These are phyloP conservation scores for Russula compacta DNA, from an alignment of 768 basidiomycete genomes.

Conservation along the genomic window DNA sequence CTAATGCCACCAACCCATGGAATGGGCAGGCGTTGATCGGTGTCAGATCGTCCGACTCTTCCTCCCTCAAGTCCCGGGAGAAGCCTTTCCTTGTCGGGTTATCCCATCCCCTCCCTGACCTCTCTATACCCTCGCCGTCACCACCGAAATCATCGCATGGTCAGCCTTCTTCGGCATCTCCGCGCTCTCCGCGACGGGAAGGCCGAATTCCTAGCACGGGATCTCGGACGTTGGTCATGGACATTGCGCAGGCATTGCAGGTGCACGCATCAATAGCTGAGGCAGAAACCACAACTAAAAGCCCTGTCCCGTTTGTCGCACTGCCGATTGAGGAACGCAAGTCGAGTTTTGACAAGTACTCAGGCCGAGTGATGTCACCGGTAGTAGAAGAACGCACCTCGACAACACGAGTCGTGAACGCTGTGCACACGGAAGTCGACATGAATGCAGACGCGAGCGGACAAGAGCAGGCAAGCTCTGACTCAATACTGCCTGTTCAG, in stretches of 20 bases:
- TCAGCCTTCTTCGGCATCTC: neutral
- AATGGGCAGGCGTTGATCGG: constrained; percentile 24
- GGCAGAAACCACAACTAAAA: neutral
- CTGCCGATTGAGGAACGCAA: constrained; percentile 46
- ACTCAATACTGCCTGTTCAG: neutral
- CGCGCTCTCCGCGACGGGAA: constrained; percentile 34
- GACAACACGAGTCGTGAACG: constrained; percentile 22
- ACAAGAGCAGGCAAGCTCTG: neutral
- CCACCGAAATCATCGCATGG: neutral
- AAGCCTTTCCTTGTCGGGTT: constrained; percentile 23
- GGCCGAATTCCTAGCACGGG: constrained; percentile 59
- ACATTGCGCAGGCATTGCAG: constrained; percentile 56
- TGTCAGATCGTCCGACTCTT: constrained; percentile 1
- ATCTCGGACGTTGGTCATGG: constrained; percentile 66
- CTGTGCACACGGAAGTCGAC: neutral
- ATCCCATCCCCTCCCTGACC: constrained; percentile 36
- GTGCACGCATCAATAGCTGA: constrained; percentile 16
- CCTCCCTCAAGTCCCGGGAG: constrained; percentile 3
- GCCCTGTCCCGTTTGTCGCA: neutral
- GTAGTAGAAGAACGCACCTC: constrained; percentile 63
- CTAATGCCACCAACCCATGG: constrained; percentile 28
- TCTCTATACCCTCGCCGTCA: constrained; percentile 20
- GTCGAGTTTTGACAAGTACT: constrained; percentile 61
- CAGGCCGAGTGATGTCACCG: constrained; percentile 52
- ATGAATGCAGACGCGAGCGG: neutral